Percentiles rank a stretch among this genome's conserved stretches.
These are phyloP conservation scores for Mortierella sp. DNA, from an alignment of 371 early-diverging fungal genomes.

Conservation along the genomic window DNA sequence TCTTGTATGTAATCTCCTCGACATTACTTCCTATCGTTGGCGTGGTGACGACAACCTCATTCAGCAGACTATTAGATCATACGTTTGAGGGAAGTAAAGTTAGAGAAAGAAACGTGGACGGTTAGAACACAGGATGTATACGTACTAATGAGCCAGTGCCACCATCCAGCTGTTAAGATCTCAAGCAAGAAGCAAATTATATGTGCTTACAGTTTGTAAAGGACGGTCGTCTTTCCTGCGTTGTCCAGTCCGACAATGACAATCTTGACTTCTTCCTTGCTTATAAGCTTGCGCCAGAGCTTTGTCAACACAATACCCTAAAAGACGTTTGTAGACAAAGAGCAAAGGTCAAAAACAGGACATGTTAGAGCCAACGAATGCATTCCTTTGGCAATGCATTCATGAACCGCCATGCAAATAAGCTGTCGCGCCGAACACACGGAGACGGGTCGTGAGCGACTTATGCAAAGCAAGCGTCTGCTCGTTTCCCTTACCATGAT, in stretches of 20 bases:
- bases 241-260: conserved; percentile 79
- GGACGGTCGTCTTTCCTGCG: conserved; percentile 80
- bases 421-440: neutral
- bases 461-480: neutral
- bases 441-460: neutral
- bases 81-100: neutral
- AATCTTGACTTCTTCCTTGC: conserved; percentile 68
- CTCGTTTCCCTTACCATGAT: neutral
- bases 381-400: neutral
- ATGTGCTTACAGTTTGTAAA: conserved; percentile 65
- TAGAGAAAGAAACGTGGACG: neutral
- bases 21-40: conserved; percentile 86
- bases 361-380: neutral
- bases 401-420: neutral
- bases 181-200: neutral
- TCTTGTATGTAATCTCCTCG: conserved; percentile 80
- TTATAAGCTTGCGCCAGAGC: conserved; percentile 61
- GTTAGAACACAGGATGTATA: neutral
- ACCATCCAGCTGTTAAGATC: neutral
- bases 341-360: neutral
- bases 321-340: neutral
- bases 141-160: neutral
- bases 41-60: conserved; percentile 80
- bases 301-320: conserved; percentile 61
- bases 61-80: conserved; percentile 65